Conservation (phyloP, 2,329 filamentous ascomycete genomes). For the Aspergillus novofumigatus region DNA sequence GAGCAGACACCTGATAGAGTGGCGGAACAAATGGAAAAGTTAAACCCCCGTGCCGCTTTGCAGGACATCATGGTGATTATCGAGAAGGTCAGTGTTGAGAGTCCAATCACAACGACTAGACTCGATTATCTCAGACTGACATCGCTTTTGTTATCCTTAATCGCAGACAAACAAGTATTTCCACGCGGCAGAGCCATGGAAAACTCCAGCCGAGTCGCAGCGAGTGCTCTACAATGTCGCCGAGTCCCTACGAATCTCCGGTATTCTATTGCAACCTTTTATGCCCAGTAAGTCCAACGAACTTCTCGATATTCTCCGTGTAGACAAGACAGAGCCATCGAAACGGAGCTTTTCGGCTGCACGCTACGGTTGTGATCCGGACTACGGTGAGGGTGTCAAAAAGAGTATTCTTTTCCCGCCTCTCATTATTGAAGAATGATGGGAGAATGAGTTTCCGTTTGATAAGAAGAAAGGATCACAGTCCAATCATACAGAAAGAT, state of each 20-base stretch:
- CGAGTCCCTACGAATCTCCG: conserved; percentile 73
- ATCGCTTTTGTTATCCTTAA: neutral
- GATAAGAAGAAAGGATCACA: conserved; percentile 21
- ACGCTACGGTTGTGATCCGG: conserved; percentile 57
- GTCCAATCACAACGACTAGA: neutral
- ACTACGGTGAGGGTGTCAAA: conserved; percentile 60
- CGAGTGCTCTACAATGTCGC: conserved; percentile 64
- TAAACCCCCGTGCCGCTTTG: conserved; percentile 64
- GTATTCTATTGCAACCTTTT: conserved; percentile 84
- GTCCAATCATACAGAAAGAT: conserved; percentile 18
- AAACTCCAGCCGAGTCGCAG: conserved; percentile 46
- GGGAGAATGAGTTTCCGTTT: conserved; percentile 18
- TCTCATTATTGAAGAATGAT: conserved; percentile 37
- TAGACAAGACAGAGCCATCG: conserved; percentile 47
- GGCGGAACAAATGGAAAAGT: conserved; percentile 55
- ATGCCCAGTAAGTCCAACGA: conserved; percentile 74
- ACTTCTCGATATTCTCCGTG: conserved; percentile 74
- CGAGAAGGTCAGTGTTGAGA: conserved; percentile 47
- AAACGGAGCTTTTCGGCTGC: conserved; percentile 63
- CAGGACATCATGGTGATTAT: conserved; percentile 61
- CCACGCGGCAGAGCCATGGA: conserved; percentile 65
- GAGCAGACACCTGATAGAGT: conserved; percentile 40
- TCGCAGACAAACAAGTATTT: conserved; percentile 64
- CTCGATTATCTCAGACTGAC: conserved; percentile 8
- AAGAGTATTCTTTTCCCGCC: conserved; percentile 52